Base-by-base conservation (phyloP, 495 filamentous ascomycete genomes). In the Aspergillus sclerotiicarbonarius region DNA sequence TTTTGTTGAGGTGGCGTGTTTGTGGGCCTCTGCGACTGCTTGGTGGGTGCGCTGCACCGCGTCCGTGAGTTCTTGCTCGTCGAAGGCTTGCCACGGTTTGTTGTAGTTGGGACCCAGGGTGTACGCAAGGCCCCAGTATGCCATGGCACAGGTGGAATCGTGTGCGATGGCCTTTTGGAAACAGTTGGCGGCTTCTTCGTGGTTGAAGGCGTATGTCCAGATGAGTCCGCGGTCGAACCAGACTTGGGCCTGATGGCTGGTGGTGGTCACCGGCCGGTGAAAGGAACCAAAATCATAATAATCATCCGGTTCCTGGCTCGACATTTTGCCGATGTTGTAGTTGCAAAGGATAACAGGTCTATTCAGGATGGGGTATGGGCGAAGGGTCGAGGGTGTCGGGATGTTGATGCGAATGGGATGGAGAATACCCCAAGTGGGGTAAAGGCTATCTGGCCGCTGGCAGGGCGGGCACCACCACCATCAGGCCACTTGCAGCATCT, bases 41-140 rank as follows among this genome's bases (percentile, higher is more conserved):
- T 37, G 37, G 35, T 48, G 48, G 12, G 47, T 50, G 29, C 35
- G 54, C 19, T 16, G 8, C 0, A 57, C 39, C 2, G 39, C 56
- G 18, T 46, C 33, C 0, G 21, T 20, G 31, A 50, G 49, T 25
- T 51, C 56, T 13, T 25, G 35, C n/a, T 18, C 18, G 19, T 51
- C 48, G 56, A 57, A 57, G 2, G 35, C 21, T 0, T 80, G 75
- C 87, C 86, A 90, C 0, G 86, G 80, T 66, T 88, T 87, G 63
- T 90, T 89, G 67, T 90, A 90, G 60, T 90, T 88, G 5, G 87
- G 85, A 5, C 87, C 87, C 0, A 85, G 62, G 9, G 81, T 66
- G 63, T 81, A 89, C 0, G 87, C 84, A 2, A 87, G 63, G 0
- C 86, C 87, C 87, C 87, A 90, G 55, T 85, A 81, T 16, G 85